Evolutionary conservation across 1,139 yeast genomes (phyloP).

Genomic region (Saccharomycopsis hybrid): DNA sequence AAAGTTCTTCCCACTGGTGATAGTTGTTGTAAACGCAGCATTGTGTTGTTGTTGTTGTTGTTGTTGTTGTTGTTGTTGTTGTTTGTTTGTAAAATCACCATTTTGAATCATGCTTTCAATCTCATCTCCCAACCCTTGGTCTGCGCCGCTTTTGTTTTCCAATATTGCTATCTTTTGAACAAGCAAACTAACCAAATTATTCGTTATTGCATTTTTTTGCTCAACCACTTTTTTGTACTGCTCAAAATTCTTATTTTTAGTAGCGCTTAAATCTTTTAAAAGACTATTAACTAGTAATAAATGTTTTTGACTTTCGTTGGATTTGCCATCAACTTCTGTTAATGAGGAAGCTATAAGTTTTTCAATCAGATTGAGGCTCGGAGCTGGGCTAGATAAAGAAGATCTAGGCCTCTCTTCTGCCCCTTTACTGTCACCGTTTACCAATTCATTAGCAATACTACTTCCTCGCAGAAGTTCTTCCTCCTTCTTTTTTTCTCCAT

Average conservation of each 20-base stretch:
- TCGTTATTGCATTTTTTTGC: background rate
- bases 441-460: too few relatives aligned
- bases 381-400: too few relatives aligned
- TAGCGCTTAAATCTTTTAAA: background rate
- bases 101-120: background rate
- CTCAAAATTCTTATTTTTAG: slow-evolving; percentile 2
- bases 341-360: background rate
- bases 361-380: too few relatives aligned
- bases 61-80: too few relatives aligned
- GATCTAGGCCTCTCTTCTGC: too few relatives aligned
- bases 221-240: slow-evolving; percentile 5
- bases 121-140: background rate
- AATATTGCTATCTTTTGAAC: background rate
- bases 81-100: background rate
- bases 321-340: background rate
- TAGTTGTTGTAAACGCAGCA: slow-evolving; percentile 8
- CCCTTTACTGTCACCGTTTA: too few relatives aligned
- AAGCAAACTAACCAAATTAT: slow-evolving; percentile 3
- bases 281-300: background rate
- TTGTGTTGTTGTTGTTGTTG: background rate
- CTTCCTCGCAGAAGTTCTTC: too few relatives aligned
- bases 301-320: background rate
- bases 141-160: slow-evolving; percentile 1
- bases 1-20: slow-evolving; percentile 13
- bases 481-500: too few relatives aligned